A percentile compares a stretch with the other conserved stretches of the same genome.
phyloP scores from a whole-genome alignment of 352 stramenopile genomes.

The Globisporangium middletonii region DNA sequence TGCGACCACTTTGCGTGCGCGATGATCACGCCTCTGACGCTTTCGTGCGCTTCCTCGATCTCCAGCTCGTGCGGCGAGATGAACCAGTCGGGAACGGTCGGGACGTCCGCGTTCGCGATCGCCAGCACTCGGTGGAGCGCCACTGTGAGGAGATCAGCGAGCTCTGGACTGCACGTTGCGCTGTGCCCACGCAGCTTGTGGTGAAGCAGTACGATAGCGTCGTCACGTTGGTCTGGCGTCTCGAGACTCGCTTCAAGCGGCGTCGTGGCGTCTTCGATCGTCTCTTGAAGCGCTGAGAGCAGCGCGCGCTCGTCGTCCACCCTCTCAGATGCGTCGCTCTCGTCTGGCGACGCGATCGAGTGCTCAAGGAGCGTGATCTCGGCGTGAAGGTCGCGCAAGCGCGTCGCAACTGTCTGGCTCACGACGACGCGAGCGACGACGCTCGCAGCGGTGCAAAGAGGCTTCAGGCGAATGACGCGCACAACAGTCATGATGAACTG shows the following conservation, averaged over 20 bases:
- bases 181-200: background rate
- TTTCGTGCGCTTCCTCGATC: constrained; percentile 29
- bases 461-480: background rate
- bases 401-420: background rate
- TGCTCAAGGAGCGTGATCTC: background rate
- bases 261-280: no score
- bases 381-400: background rate
- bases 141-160: background rate
- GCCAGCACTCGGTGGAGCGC: background rate
- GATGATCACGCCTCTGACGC: background rate
- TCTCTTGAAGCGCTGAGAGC: no score
- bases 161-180: background rate
- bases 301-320: no score
- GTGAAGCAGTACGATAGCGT: background rate
- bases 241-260: background rate
- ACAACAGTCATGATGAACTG: constrained; percentile 1
- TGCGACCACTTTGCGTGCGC: constrained; percentile 22
- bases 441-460: background rate
- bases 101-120: background rate
- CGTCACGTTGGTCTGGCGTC: background rate
- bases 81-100: constrained; percentile 22
- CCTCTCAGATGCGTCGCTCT: background rate
- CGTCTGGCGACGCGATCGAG: background rate
- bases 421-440: background rate
- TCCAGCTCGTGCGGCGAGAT: constrained; percentile 85